These are phyloP conservation scores for Ilyonectria destructans DNA, from an alignment of 2,329 filamentous ascomycete species.

Conservation along the genomic window DNA sequence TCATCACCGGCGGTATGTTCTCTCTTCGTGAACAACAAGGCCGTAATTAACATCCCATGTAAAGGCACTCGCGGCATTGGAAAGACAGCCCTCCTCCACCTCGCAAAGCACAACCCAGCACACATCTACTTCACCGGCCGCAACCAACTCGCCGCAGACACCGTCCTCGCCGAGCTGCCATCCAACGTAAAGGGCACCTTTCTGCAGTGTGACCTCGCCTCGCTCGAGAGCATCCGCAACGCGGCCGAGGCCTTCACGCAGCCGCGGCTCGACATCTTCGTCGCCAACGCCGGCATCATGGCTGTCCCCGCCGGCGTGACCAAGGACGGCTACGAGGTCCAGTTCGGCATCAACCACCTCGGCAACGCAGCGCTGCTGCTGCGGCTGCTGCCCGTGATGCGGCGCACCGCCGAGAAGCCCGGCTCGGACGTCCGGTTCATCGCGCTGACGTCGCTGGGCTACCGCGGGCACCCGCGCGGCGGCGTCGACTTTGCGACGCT, in stretches of 20 bases:
- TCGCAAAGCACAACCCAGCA: constrained; percentile 61
- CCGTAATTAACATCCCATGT: constrained; percentile 16
- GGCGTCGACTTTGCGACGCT: constrained; percentile 52
- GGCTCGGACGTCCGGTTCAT: constrained; percentile 44
- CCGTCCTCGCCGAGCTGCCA: constrained; percentile 59
- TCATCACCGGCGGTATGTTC: constrained; percentile 65
- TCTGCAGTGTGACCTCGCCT: constrained; percentile 65
- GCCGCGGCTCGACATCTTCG: constrained; percentile 61
- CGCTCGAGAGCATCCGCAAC: constrained; percentile 63
- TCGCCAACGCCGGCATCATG: constrained; percentile 58
- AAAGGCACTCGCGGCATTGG: constrained; percentile 56
- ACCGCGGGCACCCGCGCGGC: constrained; percentile 44
- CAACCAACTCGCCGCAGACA: constrained; percentile 59
- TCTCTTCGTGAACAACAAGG: not conserved
- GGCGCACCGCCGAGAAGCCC: constrained; percentile 35
- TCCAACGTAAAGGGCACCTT: constrained; percentile 46
- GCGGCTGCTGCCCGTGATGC: constrained; percentile 51
- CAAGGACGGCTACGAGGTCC: constrained; percentile 54
- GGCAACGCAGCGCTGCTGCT: constrained; percentile 54
- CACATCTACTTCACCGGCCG: constrained; percentile 71
- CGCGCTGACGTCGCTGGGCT: constrained; percentile 50
- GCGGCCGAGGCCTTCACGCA: constrained; percentile 60
- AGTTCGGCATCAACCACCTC: constrained; percentile 57
- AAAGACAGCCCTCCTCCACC: constrained; percentile 47
- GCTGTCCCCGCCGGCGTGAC: constrained; percentile 48